Conservation (phyloP, 345 rosid genomes). For the Corchorus olitorius region DNA sequence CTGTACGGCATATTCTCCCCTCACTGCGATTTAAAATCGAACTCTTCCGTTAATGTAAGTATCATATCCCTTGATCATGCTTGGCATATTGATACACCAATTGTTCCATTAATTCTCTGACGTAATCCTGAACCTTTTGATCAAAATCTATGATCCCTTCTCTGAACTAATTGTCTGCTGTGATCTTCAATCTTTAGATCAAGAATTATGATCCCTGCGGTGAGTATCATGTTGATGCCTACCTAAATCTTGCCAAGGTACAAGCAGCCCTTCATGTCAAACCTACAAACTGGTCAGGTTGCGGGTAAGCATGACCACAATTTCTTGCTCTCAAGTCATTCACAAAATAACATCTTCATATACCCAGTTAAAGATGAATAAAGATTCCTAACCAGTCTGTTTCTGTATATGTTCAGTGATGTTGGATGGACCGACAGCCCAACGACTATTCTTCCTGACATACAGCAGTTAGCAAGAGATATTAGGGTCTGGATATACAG, state of each 20-base stretch:
- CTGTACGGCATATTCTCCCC: conserved; percentile 48
- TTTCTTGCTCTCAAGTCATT: not conserved
- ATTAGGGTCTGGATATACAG: conserved; percentile 52
- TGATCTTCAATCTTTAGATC: conserved; percentile 24
- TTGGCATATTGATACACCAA: too few relatives aligned
- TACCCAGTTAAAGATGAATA: not conserved
- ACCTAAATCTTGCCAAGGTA: conserved; percentile 47
- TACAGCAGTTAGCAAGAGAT: conserved; percentile 35
- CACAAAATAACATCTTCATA: not conserved
- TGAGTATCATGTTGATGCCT: conserved; percentile 26
- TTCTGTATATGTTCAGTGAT: conserved; percentile 18
- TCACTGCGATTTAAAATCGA: conserved; percentile 27
- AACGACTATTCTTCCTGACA: conserved; percentile 39
- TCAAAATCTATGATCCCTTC: not conserved
- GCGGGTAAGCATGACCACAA: conserved; percentile 34
- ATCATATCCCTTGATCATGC: not conserved
- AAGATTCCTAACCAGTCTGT: not conserved
- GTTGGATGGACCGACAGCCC: conserved; percentile 36
- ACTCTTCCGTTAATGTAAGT: conserved; percentile 30
- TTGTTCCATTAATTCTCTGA: too few relatives aligned
- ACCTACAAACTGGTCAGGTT: conserved; percentile 38
- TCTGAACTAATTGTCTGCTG: not conserved
- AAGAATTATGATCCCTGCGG: conserved; percentile 50
- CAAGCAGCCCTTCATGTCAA: conserved; percentile 50
- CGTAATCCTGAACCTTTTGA: too few relatives aligned